These are phyloP conservation scores for Zhuliangozyma blackwelliae DNA, from an alignment of 1,139 yeast species.

Conservation along the genomic window DNA sequence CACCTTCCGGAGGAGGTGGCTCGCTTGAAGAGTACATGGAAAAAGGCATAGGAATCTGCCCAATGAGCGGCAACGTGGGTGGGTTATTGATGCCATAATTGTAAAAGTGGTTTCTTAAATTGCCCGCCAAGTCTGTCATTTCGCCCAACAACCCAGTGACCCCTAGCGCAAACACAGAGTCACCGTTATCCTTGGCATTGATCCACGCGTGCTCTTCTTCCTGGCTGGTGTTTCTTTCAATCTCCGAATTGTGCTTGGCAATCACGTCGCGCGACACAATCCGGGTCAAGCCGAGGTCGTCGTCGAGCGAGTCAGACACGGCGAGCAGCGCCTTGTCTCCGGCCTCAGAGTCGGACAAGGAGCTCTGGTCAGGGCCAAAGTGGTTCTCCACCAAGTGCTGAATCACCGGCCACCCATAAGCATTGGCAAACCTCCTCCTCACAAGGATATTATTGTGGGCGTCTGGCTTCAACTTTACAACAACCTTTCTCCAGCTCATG, in stretches of 20 bases:
- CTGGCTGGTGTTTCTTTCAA: conserved; percentile 21
- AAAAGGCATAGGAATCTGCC: conserved; percentile 10
- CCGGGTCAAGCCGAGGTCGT: conserved; percentile 24
- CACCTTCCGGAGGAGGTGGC: conserved; percentile 2
- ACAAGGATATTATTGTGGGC: conserved; percentile 95
- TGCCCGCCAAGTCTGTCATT: conserved; percentile 49
- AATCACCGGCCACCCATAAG: conserved; percentile 94
- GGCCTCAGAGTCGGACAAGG: not conserved
- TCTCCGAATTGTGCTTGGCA: conserved; percentile 29
- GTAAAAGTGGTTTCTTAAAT: conserved; percentile 35
- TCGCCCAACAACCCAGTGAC: conserved; percentile 68
- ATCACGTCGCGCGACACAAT: conserved; percentile 36
- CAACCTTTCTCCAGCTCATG: conserved; percentile 88
- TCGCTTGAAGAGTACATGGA: conserved; percentile 4
- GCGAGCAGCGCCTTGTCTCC: conserved; percentile 5
- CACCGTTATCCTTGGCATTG: conserved; percentile 41
- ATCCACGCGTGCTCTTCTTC: conserved; percentile 40
- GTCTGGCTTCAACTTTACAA: conserved; percentile 83
- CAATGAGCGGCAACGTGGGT: conserved; percentile 10
- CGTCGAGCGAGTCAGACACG: conserved; percentile 20
- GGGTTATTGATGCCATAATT: conserved; percentile 16
- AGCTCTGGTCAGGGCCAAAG: conserved; percentile 14
- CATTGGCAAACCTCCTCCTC: conserved; percentile 84
- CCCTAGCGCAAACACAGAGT: conserved; percentile 60
- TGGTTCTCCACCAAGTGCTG: conserved; percentile 61